phyloP scores from a whole-genome alignment of 352 stramenopile genomes.

The Globisporangium paddicum region DNA sequence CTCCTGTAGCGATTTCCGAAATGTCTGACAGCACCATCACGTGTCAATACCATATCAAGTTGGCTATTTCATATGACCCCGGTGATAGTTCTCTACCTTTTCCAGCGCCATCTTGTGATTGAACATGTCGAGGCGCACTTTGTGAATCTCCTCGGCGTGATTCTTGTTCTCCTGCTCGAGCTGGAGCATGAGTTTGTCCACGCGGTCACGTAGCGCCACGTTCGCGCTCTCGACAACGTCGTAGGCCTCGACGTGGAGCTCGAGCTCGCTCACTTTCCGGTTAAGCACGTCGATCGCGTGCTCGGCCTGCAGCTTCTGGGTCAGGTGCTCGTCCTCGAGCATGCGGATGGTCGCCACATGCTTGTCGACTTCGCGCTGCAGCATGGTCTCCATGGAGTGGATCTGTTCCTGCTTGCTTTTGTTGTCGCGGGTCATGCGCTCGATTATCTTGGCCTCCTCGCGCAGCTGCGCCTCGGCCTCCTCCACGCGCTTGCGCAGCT shows the following conservation, averaged over 20 bases:
- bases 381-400: slow-evolving; percentile 51
- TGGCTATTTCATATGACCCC: background rate
- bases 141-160: slow-evolving; percentile 72
- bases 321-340: slow-evolving; percentile 55
- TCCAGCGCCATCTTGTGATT: slow-evolving; percentile 84
- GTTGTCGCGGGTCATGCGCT: slow-evolving; percentile 75
- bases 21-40: slow-evolving; percentile 29
- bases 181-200: slow-evolving; percentile 60
- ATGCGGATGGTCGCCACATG: slow-evolving; percentile 47
- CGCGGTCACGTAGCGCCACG: slow-evolving; percentile 38
- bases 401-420: slow-evolving; percentile 70
- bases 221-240: slow-evolving; percentile 64
- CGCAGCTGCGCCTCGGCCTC: slow-evolving; percentile 69
- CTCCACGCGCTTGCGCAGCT: slow-evolving; percentile 64
- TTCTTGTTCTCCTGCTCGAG: slow-evolving; percentile 58
- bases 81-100: slow-evolving; percentile 53
- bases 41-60: background rate
- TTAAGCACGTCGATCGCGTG: slow-evolving; percentile 63
- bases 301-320: slow-evolving; percentile 48
- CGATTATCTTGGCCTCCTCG: slow-evolving; percentile 79
- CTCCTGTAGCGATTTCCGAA: slow-evolving; percentile 70
- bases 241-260: slow-evolving; percentile 71
- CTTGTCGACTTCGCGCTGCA: slow-evolving; percentile 63
- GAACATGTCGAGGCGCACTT: slow-evolving; percentile 77
- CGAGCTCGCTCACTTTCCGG: slow-evolving; percentile 44